Percentiles rank a stretch among this genome's conserved stretches.
These are phyloP conservation scores for Corynespora cassiicola DNA, from an alignment of 2,329 filamentous ascomycete species.

Conservation along the genomic window DNA sequence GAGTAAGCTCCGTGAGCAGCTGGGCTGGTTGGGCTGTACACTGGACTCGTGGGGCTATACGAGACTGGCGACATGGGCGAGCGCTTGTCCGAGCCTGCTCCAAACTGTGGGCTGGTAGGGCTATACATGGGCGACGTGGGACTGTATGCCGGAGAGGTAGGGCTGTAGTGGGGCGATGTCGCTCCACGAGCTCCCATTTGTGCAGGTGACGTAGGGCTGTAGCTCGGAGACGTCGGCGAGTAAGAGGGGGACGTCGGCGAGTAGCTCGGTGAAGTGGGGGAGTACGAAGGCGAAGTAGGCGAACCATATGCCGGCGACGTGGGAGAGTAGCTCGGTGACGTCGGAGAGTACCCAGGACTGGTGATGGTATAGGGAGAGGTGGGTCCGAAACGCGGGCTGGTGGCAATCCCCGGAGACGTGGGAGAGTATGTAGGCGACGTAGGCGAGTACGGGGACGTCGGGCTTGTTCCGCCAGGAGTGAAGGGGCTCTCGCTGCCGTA, in stretches of 20 bases:
- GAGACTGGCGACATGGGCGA: conserved; percentile 67
- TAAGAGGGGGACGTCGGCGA: conserved; percentile 57
- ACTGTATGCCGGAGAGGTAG: conserved; percentile 65
- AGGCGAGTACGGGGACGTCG: conserved; percentile 45
- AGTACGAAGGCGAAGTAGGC: conserved; percentile 63
- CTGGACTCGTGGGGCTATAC: conserved; percentile 73
- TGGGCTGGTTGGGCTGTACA: conserved; percentile 61
- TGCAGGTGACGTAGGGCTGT: conserved; percentile 65
- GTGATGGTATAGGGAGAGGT: conserved; percentile 49
- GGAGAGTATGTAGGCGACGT: conserved; percentile 48
- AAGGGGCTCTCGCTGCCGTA: conserved; percentile 72
- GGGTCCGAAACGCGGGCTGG: conserved; percentile 59
- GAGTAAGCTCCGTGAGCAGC: conserved; percentile 60
- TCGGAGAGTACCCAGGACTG: conserved; percentile 59
- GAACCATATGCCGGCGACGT: conserved; percentile 70
- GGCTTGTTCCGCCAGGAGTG: conserved; percentile 65
- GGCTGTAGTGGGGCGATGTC: conserved; percentile 56
- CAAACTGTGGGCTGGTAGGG: conserved; percentile 58
- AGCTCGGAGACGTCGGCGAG: conserved; percentile 64
- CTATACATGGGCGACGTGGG: conserved; percentile 62
- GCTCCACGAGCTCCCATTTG: conserved; percentile 41
- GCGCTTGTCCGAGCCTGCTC: conserved; percentile 36
- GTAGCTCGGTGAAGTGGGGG: conserved; percentile 60
- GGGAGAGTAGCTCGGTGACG: conserved; percentile 58
- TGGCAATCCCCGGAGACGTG: conserved; percentile 59